These are phyloP conservation scores for Mycena epipterygia DNA, from an alignment of 768 basidiomycete species.

Conservation along the genomic window DNA sequence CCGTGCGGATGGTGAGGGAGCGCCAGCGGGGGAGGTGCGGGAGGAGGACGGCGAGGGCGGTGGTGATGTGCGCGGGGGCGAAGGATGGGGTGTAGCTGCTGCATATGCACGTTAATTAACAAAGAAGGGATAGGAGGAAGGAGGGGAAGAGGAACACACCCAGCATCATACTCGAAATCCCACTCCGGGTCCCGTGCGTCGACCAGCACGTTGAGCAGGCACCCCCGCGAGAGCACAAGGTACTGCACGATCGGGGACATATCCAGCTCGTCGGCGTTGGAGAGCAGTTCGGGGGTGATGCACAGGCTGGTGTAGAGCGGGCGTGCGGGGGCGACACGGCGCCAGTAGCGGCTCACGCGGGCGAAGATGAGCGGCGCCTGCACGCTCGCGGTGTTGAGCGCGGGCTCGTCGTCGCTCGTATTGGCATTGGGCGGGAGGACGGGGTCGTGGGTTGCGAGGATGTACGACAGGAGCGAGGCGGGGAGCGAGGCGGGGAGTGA, in stretches of 20 bases:
- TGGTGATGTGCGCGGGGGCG: slow-evolving; percentile 58
- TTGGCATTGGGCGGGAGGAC: slow-evolving; percentile 37
- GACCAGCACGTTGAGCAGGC: slow-evolving; percentile 68
- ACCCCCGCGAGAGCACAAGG: slow-evolving; percentile 61
- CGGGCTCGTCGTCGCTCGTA: slow-evolving; percentile 39
- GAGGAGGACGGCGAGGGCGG: slow-evolving; percentile 61
- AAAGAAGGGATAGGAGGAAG: slow-evolving; percentile 31
- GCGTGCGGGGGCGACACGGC: slow-evolving; percentile 63
- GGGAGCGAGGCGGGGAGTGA: too few relatives aligned
- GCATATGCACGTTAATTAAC: slow-evolving; percentile 38
- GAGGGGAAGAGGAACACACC: slow-evolving; percentile 49
- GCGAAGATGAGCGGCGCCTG: slow-evolving; percentile 61
- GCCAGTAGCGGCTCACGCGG: slow-evolving; percentile 66
- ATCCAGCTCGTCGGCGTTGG: slow-evolving; percentile 42
- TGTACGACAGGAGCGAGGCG: slow-evolving; percentile 68
- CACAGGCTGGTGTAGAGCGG: slow-evolving; percentile 70
- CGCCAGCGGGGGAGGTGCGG: slow-evolving; percentile 68
- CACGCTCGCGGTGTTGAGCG: slow-evolving; percentile 57
- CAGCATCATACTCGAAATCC: slow-evolving; percentile 68
- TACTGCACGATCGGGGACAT: slow-evolving; percentile 55
- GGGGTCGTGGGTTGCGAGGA: slow-evolving; percentile 61
- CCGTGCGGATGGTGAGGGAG: slow-evolving; percentile 66
- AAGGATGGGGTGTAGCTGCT: slow-evolving; percentile 54
- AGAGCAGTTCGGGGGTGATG: slow-evolving; percentile 57
- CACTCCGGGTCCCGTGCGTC: slow-evolving; percentile 71